Evolutionary conservation across 345 rosid species (phyloP).

Genomic region (Anacardium occidentale): DNA sequence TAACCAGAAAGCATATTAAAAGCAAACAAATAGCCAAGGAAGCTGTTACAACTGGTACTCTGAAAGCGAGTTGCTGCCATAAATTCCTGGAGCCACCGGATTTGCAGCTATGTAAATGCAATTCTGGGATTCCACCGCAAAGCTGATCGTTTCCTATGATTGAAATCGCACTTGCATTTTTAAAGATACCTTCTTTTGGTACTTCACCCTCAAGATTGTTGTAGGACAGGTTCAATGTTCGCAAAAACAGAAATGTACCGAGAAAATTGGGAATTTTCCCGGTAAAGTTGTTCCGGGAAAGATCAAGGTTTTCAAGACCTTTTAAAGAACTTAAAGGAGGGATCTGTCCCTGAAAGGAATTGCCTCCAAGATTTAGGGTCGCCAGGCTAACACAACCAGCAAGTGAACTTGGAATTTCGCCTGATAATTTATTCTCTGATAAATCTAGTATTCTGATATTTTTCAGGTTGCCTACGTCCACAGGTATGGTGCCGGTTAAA

Average conservation of each 20-base stretch:
- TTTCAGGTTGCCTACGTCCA: constrained; percentile 24
- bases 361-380: constrained; percentile 9
- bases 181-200: constrained; percentile 19
- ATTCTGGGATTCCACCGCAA: constrained; percentile 22
- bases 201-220: constrained; percentile 30
- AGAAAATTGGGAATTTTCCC: constrained; percentile 31
- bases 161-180: constrained; percentile 20
- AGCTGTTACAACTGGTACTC: neutral
- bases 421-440: constrained; percentile 27
- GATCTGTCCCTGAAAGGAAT: constrained; percentile 23
- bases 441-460: constrained; percentile 9
- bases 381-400: constrained; percentile 22
- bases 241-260: constrained; percentile 14
- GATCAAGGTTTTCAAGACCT: constrained; percentile 28
- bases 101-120: constrained; percentile 23
- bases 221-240: constrained; percentile 22
- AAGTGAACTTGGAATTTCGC: constrained; percentile 31
- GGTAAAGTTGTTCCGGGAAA: constrained; percentile 29
- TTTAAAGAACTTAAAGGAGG: constrained; percentile 21
- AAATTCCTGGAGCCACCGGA: constrained; percentile 8
- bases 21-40: neutral
- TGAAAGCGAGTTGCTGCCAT: constrained; percentile 20
- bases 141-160: constrained; percentile 23
- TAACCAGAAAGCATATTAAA: neutral
- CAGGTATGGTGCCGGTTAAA: constrained; percentile 17